Evolutionary conservation across 495 filamentous ascomycete genomes (phyloP), one percentile per base, ranked within the genome.

Genomic region (Aspergillus avenaceus): DNA sequence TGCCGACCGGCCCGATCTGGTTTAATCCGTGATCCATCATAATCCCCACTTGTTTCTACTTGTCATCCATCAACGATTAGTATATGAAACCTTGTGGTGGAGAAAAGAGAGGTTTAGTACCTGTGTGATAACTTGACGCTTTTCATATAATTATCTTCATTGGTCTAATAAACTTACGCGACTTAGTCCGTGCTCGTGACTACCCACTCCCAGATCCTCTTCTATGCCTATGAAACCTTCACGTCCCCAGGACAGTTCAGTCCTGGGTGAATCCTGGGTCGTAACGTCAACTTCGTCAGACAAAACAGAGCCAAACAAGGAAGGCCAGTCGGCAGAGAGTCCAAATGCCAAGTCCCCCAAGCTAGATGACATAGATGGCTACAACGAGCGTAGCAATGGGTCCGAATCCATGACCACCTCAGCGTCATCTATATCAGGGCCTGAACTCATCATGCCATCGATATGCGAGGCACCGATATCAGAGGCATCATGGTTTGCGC

Each of bases 361-460:
- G 11, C 47, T 25, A 31, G 3, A 40, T 32, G 25, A 13, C 50
- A 45, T 16, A 49, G 19, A 7, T 19, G 19, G 12, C 9, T 47
- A 44, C 50, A 45, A 41, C 46, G 45, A 38, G 43, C 28, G 28
- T 40, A 40, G 52, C 40, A 48, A 61, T 51, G 42, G 52, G 25
- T 56, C 62, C 9, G 59, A 66, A 24, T 66, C 67, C 12, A 57
- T 61, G 14, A 44, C 53, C 3, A 60, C 63, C 13, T 67, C 61
- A 14, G 44, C 56, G 27, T 70, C 63, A 11, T 69, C 64, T 32
- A 54, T 63, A 38, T 64, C 68, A 12, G 72, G 72, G 12, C 72
- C 71, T 3, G 71, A 76, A 41, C 64, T 76, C 6, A 65, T 76
- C 29, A 76, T 76, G 72, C 72, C 72, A 1, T 74, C 71, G 4